Conservation (phyloP, 257 asterid genomes). For the Coffea eugenioides region DNA sequence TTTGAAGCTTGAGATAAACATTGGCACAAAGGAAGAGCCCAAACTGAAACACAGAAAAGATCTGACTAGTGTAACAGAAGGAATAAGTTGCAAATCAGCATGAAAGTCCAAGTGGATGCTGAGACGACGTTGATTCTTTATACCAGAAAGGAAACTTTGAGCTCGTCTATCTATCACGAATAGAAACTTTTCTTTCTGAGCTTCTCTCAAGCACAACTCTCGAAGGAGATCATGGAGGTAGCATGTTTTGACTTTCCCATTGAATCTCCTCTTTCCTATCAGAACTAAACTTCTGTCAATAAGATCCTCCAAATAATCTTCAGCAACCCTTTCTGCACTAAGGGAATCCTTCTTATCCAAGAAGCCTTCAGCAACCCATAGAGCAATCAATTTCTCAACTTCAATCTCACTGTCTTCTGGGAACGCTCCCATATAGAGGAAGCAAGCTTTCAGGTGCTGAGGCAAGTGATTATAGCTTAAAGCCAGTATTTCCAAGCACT, state of each 20-base stretch:
- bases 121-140: conserved; percentile 6
- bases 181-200: neutral
- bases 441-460: conserved; percentile 39
- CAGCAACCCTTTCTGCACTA: too few species aligned
- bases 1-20: conserved; percentile 15
- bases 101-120: neutral
- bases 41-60: neutral
- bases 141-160: neutral
- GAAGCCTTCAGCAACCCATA: conserved; percentile 32
- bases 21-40: neutral
- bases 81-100: neutral
- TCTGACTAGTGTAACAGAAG: conserved; percentile 9
- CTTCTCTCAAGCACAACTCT: conserved; percentile 35
- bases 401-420: conserved; percentile 37
- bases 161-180: neutral
- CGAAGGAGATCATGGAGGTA: conserved; percentile 35
- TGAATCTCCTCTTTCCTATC: conserved; percentile 19
- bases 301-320: conserved; percentile 22
- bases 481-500: conserved; percentile 19
- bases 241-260: conserved; percentile 33
- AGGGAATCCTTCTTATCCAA: neutral
- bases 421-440: conserved; percentile 41
- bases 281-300: conserved; percentile 7
- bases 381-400: conserved; percentile 24
- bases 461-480: conserved; percentile 34